A percentile compares a stretch with the other conserved stretches of the same genome.
Evolutionary conservation across 129 eudicot species (phyloP).

Genomic region (Flaveria sonorensis): DNA sequence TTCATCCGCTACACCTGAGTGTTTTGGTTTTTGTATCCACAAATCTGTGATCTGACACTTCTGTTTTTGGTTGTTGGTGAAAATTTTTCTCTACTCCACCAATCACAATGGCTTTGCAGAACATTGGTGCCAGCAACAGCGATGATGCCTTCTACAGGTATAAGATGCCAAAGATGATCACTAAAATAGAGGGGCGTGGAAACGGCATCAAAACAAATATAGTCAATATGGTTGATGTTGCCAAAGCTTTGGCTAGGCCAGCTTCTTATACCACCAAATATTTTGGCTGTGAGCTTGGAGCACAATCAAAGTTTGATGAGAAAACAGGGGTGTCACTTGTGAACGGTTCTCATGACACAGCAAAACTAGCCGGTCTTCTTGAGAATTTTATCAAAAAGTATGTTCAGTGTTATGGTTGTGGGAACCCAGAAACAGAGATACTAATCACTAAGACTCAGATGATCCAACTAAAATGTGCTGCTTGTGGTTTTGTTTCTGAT

Average conservation of each 20-base stretch:
- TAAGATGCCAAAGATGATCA: conserved; percentile 16
- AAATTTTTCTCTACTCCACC: neutral
- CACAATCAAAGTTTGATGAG: conserved; percentile 23
- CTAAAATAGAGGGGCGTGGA: conserved; percentile 25
- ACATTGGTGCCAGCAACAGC: conserved; percentile 28
- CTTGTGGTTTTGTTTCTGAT: conserved; percentile 26
- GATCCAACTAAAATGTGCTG: conserved; percentile 21
- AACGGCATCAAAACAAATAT: conserved; percentile 24
- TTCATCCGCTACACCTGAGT: neutral
- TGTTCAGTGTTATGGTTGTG: conserved; percentile 26
- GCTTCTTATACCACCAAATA: conserved; percentile 15
- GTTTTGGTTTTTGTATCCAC: neutral
- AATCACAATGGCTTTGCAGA: conserved; percentile 53
- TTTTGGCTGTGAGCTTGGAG: conserved; percentile 23
- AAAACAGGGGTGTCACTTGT: conserved; percentile 21
- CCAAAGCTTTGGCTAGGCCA: conserved; percentile 23
- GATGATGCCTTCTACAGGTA: conserved; percentile 27
- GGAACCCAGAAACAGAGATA: conserved; percentile 25
- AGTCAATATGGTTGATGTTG: conserved; percentile 26
- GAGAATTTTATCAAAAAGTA: conserved; percentile 22
- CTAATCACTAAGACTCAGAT: conserved; percentile 22
- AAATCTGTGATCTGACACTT: conserved; percentile 9
- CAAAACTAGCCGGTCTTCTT: conserved; percentile 17
- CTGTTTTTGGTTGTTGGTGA: conserved; percentile 13
- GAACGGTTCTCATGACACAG: conserved; percentile 19